Evolutionary conservation across 2,329 filamentous ascomycete species (phyloP).

Genomic region (Colletotrichum truncatum): DNA sequence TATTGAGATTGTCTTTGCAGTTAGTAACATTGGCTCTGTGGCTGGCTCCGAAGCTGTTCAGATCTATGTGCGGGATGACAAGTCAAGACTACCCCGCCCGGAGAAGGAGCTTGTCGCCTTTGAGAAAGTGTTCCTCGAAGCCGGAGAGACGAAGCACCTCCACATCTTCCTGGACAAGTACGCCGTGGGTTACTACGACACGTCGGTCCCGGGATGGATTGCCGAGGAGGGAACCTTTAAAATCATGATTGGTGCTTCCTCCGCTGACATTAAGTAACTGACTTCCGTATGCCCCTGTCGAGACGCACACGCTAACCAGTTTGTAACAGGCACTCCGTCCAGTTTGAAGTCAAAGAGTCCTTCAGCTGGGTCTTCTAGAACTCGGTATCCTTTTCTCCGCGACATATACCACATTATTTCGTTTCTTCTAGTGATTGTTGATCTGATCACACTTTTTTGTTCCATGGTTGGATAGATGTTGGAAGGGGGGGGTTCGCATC

Average conservation of each 20-base stretch:
- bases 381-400: not conserved
- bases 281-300: not conserved
- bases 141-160: slow-evolving; percentile 63
- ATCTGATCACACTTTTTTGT: not conserved
- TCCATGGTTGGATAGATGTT: not conserved
- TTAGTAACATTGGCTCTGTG: slow-evolving; percentile 64
- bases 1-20: slow-evolving; percentile 56
- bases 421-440: not conserved
- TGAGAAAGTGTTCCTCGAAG: slow-evolving; percentile 68
- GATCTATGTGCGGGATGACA: slow-evolving; percentile 72
- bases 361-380: slow-evolving; percentile 72
- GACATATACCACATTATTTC: not conserved
- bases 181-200: slow-evolving; percentile 71
- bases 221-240: slow-evolving; percentile 72
- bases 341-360: slow-evolving; percentile 69
- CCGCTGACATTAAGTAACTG: slow-evolving; percentile 60
- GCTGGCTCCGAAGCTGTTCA: slow-evolving; percentile 73
- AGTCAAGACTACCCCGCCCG: slow-evolving; percentile 70
- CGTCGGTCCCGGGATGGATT: slow-evolving; percentile 66
- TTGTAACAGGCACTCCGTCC: slow-evolving; percentile 37
- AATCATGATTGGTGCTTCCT: slow-evolving; percentile 69
- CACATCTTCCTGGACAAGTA: slow-evolving; percentile 57
- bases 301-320: not conserved
- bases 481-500: not conserved
- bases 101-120: slow-evolving; percentile 78